Evolutionary conservation across 2,329 filamentous ascomycete species (phyloP).

Genomic region (Thelonectria rubi): DNA sequence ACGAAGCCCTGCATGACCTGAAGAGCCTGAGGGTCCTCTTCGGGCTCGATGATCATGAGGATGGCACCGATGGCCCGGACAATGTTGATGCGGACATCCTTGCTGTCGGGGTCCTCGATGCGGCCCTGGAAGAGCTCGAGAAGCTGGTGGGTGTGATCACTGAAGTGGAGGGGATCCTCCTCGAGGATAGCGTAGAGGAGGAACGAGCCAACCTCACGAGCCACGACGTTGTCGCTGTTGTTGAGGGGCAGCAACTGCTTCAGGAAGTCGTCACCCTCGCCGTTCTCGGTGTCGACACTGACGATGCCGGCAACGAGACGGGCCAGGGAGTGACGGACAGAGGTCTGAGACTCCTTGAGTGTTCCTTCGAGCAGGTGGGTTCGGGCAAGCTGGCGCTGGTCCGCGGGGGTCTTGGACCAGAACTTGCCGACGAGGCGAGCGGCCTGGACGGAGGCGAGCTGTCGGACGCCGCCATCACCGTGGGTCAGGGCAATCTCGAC

Average conservation of each 20-base stretch:
- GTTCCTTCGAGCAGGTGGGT: constrained; percentile 85
- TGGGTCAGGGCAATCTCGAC: constrained; percentile 89
- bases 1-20: constrained; percentile 81
- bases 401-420: constrained; percentile 77
- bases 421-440: constrained; percentile 84
- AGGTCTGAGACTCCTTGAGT: constrained; percentile 78
- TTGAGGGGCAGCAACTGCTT: constrained; percentile 82
- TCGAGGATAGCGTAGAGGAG: constrained; percentile 93
- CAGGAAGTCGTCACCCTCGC: constrained; percentile 85
- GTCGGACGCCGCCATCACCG: constrained; percentile 75
- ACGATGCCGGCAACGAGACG: constrained; percentile 90
- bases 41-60: constrained; percentile 85
- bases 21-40: constrained; percentile 80
- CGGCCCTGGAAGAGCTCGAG: constrained; percentile 86
- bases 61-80: constrained; percentile 89
- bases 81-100: constrained; percentile 94
- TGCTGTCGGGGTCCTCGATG: constrained; percentile 88
- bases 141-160: constrained; percentile 80
- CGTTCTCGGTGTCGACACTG: constrained; percentile 76
- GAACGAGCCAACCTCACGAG: constrained; percentile 91
- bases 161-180: constrained; percentile 84
- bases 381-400: constrained; percentile 82
- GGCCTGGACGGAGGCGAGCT: constrained; percentile 91
- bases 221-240: constrained; percentile 75
- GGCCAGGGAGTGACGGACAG: constrained; percentile 86